Conservation (phyloP, 108 stramenopile species). For the Chaetoceros muelleri region DNA sequence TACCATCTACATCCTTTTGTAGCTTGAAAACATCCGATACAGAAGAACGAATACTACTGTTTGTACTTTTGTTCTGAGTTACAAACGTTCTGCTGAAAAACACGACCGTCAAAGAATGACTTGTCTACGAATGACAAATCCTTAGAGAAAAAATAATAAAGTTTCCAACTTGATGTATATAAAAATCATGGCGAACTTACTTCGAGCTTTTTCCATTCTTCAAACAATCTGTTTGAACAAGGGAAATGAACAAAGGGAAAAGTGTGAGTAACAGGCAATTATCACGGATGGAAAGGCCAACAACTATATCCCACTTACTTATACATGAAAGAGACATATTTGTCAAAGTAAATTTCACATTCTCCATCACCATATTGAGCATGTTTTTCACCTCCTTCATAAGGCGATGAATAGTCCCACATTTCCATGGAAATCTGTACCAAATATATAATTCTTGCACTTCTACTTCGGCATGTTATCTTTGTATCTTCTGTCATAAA, state of each 20-base stretch:
- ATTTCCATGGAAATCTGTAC: slow-evolving; percentile 94
- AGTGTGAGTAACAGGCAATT: too few relatives aligned
- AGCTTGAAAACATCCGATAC: slow-evolving; percentile 5
- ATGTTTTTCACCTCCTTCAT: slow-evolving; percentile 23
- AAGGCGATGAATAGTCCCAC: slow-evolving; percentile 90
- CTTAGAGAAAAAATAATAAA: too few relatives aligned
- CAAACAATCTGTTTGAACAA: slow-evolving; percentile 50
- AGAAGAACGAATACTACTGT: slow-evolving; percentile 5
- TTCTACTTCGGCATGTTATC: slow-evolving; percentile 88
- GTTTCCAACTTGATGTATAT: too few relatives aligned
- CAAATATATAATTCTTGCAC: slow-evolving; percentile 90
- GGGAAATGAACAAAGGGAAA: too few relatives aligned
- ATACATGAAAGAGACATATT: slow-evolving; percentile 61
- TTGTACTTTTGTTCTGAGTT: slow-evolving; percentile 5
- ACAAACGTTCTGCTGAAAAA: slow-evolving; percentile 89
- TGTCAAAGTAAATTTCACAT: slow-evolving; percentile 79
- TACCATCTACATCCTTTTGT: slow-evolving; percentile 59
- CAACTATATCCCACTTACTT: slow-evolving; percentile 11
- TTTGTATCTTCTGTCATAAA: slow-evolving; percentile 76
- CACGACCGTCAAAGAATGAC: slow-evolving; percentile 90
- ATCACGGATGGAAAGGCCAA: too few relatives aligned
- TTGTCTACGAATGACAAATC: slow-evolving; percentile 43
- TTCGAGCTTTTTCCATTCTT: slow-evolving; percentile 77
- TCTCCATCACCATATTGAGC: slow-evolving; percentile 10
- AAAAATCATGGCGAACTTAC: too few relatives aligned